Evolutionary conservation across 2,329 filamentous ascomycete species (phyloP), one percentile per base, ranked within the genome.

Genomic region (Claviceps spartinae): DNA sequence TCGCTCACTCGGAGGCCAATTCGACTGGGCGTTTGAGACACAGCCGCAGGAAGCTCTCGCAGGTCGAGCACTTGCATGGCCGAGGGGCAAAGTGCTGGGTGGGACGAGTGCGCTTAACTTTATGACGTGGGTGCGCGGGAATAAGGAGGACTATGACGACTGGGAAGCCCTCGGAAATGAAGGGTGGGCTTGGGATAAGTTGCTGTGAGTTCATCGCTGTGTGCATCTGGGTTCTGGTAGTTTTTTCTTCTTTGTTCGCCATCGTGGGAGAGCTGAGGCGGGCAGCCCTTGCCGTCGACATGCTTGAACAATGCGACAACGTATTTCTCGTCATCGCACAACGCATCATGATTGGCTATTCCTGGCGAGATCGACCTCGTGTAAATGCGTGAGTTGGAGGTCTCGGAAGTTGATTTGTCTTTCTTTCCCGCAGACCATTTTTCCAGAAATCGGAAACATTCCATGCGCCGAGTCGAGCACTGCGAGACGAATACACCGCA

Each of bases 71-170:
- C 57, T 75, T 22, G 57, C 65, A 9, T 73, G 67, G 66, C 66
- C 69, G 0, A 61, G 71, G 14, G 73, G 73, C 6, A 72, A 66
- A 53, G 74, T 78, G 0, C 69, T 86, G 0, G 83, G 83, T 18
- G 83, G 83, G 6, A 80, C 81, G 6, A 77, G 73, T 16, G 76
- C 76, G 0, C 70, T 83, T 47, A 82, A 82, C 56, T 77, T 75
- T 55, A 76, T 81, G 74, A 74, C 78, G 47, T 72, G 70, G 67
- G 71, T 70, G 50, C 69, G 73, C 36, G 74, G 69, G 6, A 69
- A 66, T 48, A 64, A 59, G 38, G 67, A 67, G 38, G 76, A 79
- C 45, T 75, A 77, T 46, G 73, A 83, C 61, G 71, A 70, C 0
- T 83, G 79, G 79, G 73, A 72, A 47, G 63, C 67, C 34, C 63